Conservation (phyloP, 352 stramenopile genomes). For the Phytophthora citrophthora region DNA sequence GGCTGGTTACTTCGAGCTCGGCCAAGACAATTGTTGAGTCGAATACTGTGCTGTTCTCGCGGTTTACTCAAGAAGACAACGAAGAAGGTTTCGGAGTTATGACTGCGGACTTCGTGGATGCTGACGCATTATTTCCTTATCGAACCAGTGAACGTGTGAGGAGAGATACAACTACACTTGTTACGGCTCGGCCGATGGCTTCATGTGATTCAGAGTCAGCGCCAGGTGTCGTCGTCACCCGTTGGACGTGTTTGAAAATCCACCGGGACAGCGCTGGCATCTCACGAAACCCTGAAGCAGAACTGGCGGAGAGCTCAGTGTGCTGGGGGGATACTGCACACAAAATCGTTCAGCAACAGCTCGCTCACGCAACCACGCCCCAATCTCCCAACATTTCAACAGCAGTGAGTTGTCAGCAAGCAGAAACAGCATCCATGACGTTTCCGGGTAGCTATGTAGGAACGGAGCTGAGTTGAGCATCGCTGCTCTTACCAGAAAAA, state of each 20-base stretch:
- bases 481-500: too few species aligned
- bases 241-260: slow-evolving; percentile 29
- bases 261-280: background rate
- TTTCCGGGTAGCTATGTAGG: background rate
- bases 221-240: slow-evolving; percentile 27
- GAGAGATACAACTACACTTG: slow-evolving; percentile 37
- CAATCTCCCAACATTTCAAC: background rate
- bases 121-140: slow-evolving; percentile 52
- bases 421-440: background rate
- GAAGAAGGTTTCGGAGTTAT: slow-evolving; percentile 18
- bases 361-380: slow-evolving; percentile 7
- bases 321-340: slow-evolving; percentile 22
- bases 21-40: slow-evolving; percentile 17
- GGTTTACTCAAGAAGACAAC: slow-evolving; percentile 1
- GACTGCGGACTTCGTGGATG: slow-evolving; percentile 38
- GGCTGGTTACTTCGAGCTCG: slow-evolving; percentile 38
- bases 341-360: slow-evolving; percentile 14
- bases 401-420: background rate
- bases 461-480: too few species aligned
- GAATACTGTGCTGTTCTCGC: slow-evolving; percentile 24
- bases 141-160: slow-evolving; percentile 24
- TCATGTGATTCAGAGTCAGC: background rate
- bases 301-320: slow-evolving; percentile 23
- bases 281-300: slow-evolving; percentile 11
- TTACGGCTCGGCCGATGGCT: slow-evolving; percentile 3